Conservation (phyloP, 345 rosid species). For the Reutealis trisperma region DNA sequence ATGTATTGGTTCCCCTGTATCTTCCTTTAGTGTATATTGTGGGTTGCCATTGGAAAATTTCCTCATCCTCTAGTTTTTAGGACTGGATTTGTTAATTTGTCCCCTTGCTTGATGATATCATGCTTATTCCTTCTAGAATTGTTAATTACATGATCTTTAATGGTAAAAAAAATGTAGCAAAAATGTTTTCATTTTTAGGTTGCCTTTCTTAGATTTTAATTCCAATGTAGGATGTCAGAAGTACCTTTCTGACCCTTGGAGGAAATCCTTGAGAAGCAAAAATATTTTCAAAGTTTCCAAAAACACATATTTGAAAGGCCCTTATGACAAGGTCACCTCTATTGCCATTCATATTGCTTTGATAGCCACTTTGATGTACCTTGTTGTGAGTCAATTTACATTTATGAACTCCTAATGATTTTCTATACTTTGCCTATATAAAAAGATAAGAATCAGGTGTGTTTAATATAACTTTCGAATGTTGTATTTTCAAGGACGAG, state of each 20-base stretch:
- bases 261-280: constrained; percentile 82
- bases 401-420: neutral
- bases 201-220: constrained; percentile 1
- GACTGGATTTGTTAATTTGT: too few species aligned
- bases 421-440: neutral
- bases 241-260: constrained; percentile 81
- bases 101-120: too few species aligned
- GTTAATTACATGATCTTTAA: neutral
- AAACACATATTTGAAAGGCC: constrained; percentile 84
- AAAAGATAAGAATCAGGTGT: neutral
- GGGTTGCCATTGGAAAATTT: too few species aligned
- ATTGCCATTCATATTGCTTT: constrained; percentile 79
- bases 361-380: constrained; percentile 53
- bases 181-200: neutral
- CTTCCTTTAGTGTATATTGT: too few species aligned
- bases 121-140: too few species aligned
- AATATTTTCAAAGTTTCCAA: constrained; percentile 67
- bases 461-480: neutral
- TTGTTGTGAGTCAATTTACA: constrained; percentile 58
- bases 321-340: constrained; percentile 76
- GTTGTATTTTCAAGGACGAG: constrained; percentile 60
- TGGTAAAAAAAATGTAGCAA: neutral
- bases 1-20: too few species aligned
- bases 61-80: too few species aligned
- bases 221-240: constrained; percentile 53